Evolutionary conservation across 2,329 filamentous ascomycete species (phyloP).

Genomic region (Alternaria atra): DNA sequence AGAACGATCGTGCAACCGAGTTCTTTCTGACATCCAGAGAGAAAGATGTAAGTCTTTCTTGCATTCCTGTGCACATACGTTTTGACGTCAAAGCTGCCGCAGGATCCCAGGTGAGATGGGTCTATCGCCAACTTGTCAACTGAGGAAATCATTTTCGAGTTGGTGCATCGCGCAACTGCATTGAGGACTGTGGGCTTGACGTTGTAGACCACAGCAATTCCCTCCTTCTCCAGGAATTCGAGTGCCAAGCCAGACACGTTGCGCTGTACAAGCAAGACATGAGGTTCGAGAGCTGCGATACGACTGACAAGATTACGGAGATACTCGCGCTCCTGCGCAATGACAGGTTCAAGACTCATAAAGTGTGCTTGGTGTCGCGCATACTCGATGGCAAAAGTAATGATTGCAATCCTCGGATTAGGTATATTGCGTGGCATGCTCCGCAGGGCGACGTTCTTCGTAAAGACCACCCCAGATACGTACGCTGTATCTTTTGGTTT

Average conservation of each 20-base stretch:
- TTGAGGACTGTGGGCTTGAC: constrained; percentile 96
- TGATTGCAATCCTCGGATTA: constrained; percentile 86
- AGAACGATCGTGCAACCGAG: constrained; percentile 95
- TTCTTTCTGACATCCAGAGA: constrained; percentile 88
- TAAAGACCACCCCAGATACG: constrained; percentile 95
- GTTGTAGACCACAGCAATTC: constrained; percentile 94
- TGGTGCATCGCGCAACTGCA: constrained; percentile 89
- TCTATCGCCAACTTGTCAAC: constrained; percentile 89
- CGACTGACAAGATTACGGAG: constrained; percentile 89
- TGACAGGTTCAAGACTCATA: constrained; percentile 97
- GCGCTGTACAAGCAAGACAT: constrained; percentile 89
- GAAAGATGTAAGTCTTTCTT: constrained; percentile 95
- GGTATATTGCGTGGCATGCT: constrained; percentile 90
- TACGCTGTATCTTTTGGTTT: constrained; percentile 93
- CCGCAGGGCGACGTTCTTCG: constrained; percentile 94
- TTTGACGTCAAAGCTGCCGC: constrained; percentile 90
- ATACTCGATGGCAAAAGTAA: constrained; percentile 96
- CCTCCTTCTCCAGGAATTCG: constrained; percentile 84
- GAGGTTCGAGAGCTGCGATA: constrained; percentile 84
- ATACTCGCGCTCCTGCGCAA: constrained; percentile 95
- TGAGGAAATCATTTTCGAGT: constrained; percentile 91
- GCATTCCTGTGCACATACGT: constrained; percentile 86
- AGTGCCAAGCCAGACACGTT: constrained; percentile 91
- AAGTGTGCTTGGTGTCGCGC: constrained; percentile 92
- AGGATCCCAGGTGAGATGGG: constrained; percentile 78